Conservation (phyloP, 805 yeast genomes). For the Myxozyma monticola region DNA sequence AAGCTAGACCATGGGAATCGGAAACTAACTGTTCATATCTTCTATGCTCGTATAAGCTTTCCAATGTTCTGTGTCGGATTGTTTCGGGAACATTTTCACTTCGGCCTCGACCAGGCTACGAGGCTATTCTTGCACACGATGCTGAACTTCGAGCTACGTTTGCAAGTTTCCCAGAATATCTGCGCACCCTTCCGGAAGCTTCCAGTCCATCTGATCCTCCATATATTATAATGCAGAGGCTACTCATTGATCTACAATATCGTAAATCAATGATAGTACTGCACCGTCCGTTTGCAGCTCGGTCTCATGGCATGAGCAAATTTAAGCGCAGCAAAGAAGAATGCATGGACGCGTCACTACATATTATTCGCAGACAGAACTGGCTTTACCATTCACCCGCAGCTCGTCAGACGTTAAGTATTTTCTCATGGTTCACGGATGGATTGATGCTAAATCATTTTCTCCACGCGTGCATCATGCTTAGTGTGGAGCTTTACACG, state of each 20-base stretch:
- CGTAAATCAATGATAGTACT: constrained; percentile 36
- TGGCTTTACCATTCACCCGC: constrained; percentile 28
- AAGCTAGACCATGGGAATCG: constrained; percentile 19
- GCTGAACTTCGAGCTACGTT: constrained; percentile 33
- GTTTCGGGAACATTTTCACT: constrained; percentile 22
- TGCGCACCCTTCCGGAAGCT: constrained; percentile 30
- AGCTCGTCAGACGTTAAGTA: constrained; percentile 14
- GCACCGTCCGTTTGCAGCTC: constrained; percentile 34
- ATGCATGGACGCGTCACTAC: constrained; percentile 29
- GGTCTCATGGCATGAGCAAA: constrained; percentile 10
- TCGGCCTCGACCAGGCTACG: constrained; percentile 28
- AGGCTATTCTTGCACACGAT: constrained; percentile 32
- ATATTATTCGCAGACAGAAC: constrained; percentile 23
- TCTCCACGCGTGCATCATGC: constrained; percentile 30
- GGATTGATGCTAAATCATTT: constrained; percentile 25
- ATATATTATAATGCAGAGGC: constrained; percentile 35
- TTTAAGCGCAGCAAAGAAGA: constrained; percentile 27
- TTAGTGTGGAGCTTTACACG: constrained; percentile 23
- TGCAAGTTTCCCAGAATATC: constrained; percentile 32
- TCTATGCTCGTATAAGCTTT: constrained; percentile 24
- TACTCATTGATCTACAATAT: constrained; percentile 36
- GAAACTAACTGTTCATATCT: constrained; percentile 33
- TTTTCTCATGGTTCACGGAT: constrained; percentile 25
- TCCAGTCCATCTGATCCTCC: constrained; percentile 31
- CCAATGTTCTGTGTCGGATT: constrained; percentile 21